phyloP scores from a whole-genome alignment of 768 basidiomycete species.

The Polyporus arcularius region DNA sequence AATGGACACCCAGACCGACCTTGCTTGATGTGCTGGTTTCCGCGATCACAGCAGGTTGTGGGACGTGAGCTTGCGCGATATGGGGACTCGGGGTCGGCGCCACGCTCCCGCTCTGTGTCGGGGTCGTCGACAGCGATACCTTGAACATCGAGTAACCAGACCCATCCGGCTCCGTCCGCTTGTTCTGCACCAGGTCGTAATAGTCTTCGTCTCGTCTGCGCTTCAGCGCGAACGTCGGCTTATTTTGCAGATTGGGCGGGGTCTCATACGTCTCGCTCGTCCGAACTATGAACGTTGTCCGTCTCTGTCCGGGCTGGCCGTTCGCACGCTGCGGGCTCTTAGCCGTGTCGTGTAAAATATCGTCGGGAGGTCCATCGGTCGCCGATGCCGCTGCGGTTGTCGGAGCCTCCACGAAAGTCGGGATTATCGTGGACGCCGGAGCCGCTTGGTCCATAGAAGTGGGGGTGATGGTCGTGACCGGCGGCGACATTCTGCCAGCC shows the following conservation, averaged over 20 bases:
- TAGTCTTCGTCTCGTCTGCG: slow-evolving; percentile 6
- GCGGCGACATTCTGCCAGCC: no score
- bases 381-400: no score
- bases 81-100: not conserved
- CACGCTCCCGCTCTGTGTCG: not conserved
- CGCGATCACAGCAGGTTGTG: not conserved
- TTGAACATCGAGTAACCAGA: slow-evolving; percentile 13
- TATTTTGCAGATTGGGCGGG: not conserved
- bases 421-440: not conserved
- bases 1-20: not conserved
- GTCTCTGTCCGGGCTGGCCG: not conserved
- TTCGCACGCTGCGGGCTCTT: not conserved
- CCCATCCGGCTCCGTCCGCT: not conserved
- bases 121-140: not conserved
- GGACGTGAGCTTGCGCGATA: not conserved
- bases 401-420: not conserved
- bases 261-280: slow-evolving; percentile 14
- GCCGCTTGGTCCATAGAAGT: no score
- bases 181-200: not conserved
- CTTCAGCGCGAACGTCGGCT: slow-evolving; percentile 1
- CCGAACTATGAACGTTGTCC: slow-evolving; percentile 14
- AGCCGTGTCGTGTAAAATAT: not conserved
- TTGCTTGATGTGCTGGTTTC: not conserved
- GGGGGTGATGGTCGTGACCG: no score
- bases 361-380: not conserved